Evolutionary conservation across 441 rosid genomes (phyloP).

Genomic region (Eutrema salsugineum): DNA sequence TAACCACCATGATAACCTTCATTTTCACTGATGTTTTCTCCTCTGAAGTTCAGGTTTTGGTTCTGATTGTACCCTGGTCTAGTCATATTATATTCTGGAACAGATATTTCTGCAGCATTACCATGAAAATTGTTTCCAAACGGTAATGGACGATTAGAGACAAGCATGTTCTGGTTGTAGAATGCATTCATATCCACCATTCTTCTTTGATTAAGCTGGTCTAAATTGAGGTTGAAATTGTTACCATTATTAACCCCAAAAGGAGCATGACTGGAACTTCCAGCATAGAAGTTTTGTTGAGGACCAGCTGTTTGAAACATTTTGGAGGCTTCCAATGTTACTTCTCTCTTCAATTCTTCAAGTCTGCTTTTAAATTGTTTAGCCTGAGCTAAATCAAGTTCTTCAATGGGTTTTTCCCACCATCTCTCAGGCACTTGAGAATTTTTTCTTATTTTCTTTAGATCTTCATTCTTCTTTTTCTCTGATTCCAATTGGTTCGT

Average conservation of each 20-base stretch:
- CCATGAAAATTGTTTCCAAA: background rate
- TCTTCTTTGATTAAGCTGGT: slow-evolving; percentile 8
- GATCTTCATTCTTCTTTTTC: slow-evolving; percentile 36
- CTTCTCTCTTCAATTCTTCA: slow-evolving; percentile 32
- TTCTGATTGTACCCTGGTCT: background rate
- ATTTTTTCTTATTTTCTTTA: slow-evolving; percentile 30
- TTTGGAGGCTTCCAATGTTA: slow-evolving; percentile 36
- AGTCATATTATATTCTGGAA: background rate
- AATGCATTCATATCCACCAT: background rate
- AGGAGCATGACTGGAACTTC: slow-evolving; percentile 9
- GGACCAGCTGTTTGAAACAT: background rate
- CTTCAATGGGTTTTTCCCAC: slow-evolving; percentile 50
- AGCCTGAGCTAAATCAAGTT: slow-evolving; percentile 34
- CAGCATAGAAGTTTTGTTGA: slow-evolving; percentile 8
- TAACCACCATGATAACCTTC: slow-evolving; percentile 1
- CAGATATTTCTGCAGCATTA: background rate
- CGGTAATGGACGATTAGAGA: background rate
- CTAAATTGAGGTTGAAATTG: background rate
- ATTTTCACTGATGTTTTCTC: background rate
- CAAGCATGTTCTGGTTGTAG: background rate
- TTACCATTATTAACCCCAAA: slow-evolving; percentile 6
- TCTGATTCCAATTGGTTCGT: slow-evolving; percentile 29
- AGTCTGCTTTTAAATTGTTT: slow-evolving; percentile 29
- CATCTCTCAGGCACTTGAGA: slow-evolving; percentile 24
- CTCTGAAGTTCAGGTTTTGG: background rate